Base-by-base conservation (phyloP, 2,329 filamentous ascomycete genomes). In the Periconia digitata region DNA sequence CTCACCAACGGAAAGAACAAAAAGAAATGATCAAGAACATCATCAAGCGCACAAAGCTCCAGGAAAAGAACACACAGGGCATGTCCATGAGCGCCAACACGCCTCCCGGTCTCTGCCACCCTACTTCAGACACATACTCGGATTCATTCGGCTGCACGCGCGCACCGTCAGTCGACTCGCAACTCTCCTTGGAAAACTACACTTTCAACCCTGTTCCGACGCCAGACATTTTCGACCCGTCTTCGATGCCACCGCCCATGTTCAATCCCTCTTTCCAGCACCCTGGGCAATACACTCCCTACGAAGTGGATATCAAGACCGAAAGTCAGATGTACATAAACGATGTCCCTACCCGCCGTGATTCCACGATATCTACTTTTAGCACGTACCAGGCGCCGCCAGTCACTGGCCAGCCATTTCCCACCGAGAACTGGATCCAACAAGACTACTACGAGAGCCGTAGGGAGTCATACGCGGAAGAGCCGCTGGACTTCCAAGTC, bases 11-110 rank as follows among this genome's bases (percentile, higher is more conserved):
- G 60, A 84, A 87, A 62, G 77, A 85, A 47, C 90, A 96, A 72
- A 99, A 97, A 77, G 94, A 97, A 69, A 78, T 86, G 60, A 95
- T 99, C 80, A 99, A 99, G 81, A 87, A 88, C 74, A 90, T 92
- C 73, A 97, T 99, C 79, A 96, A 96, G 84, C 85, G 87, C 70
- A 97, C 94, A 70, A 97, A 97, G 82, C 81, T 95, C 59, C 85
- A 86, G 21, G 92, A 96, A 75, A 96, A 96, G 83, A 79, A 83
- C 44, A 80, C 84, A 44, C 74, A 80, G 43, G 68, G 73, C 56
- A 72, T 75, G 60, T 62, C 69, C 37, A 72, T 76, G 53, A 74
- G 73, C 65, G 71, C 71, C 54, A 79, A 82, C 71, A 89, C 89
- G 47, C 89, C 89, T 56, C 89, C 90, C 55, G 85, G 86, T 57